phyloP scores from a whole-genome alignment of 495 filamentous ascomycete genomes.

The Sphaerosporella brunnea region DNA sequence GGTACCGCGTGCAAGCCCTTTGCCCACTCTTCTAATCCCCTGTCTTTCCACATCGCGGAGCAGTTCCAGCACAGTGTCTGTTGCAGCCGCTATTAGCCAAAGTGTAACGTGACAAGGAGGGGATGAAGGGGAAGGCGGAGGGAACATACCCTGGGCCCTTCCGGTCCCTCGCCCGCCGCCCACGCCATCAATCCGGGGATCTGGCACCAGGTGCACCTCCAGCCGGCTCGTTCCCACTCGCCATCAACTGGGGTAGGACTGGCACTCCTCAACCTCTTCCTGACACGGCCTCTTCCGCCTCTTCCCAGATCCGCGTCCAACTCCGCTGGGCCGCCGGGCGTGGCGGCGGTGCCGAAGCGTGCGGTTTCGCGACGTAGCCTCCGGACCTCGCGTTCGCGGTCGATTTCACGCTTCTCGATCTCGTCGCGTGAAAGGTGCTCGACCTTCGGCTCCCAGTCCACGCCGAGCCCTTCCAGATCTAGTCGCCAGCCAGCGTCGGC shows the following conservation, averaged over 20 bases:
- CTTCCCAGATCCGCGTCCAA: conserved; percentile 43
- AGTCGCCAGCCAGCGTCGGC: conserved; percentile 84
- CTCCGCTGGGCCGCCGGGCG: conserved; percentile 45
- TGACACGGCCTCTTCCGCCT: conserved; percentile 74
- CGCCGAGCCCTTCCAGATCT: conserved; percentile 71
- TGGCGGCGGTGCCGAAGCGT: conserved; percentile 45
- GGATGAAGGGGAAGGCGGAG: not conserved
- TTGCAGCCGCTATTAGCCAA: too few relatives aligned
- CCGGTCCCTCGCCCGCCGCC: conserved; percentile 83
- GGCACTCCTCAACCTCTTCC: conserved; percentile 63
- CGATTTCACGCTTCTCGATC: conserved; percentile 92
- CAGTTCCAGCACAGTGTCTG: conserved; percentile 92
- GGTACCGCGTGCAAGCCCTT: conserved; percentile 33
- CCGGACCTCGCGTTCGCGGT: conserved; percentile 77
- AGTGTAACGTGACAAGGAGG: too few relatives aligned
- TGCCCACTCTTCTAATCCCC: conserved; percentile 65
- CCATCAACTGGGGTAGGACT: conserved; percentile 47
- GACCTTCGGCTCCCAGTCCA: conserved; percentile 89
- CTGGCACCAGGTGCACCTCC: conserved; percentile 80
- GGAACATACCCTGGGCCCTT: conserved; percentile 66
- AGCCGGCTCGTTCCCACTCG: conserved; percentile 68
- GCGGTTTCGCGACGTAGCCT: conserved; percentile 80
- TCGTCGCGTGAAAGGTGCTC: conserved; percentile 84
- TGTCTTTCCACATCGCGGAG: conserved; percentile 71
- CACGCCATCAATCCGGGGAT: conserved; percentile 82